Evolutionary conservation across 164 flowering plant species (phyloP).

Genomic region (Malania oleifera): DNA sequence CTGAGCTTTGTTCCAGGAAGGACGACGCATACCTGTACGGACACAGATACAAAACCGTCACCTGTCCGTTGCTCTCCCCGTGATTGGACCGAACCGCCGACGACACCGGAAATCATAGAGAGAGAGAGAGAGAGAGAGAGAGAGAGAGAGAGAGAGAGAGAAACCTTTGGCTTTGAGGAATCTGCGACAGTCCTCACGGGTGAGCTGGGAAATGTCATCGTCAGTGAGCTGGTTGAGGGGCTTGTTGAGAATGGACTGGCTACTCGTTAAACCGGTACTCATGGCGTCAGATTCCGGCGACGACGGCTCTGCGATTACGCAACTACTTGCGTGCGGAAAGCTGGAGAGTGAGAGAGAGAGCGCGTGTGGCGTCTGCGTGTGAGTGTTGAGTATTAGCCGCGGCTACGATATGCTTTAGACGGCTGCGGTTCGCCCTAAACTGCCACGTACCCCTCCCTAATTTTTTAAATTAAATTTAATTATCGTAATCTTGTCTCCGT

Average conservation of each 20-base stretch:
- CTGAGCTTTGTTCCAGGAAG: conserved; percentile 94
- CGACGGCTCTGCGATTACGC: no score
- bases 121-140: not conserved
- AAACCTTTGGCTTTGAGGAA: conserved; percentile 89
- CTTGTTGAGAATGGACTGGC: conserved; percentile 67
- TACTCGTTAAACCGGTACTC: conserved; percentile 33
- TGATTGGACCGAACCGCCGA: no score
- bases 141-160: not conserved
- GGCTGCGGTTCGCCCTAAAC: conserved; percentile 40
- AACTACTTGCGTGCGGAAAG: no score
- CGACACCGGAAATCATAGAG: conserved; percentile 9
- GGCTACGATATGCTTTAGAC: no score
- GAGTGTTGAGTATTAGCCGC: conserved; percentile 6
- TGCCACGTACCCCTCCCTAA: conserved; percentile 40
- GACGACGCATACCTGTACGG: conserved; percentile 72
- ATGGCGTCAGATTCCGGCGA: conserved; percentile 28
- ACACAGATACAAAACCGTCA: conserved; percentile 12
- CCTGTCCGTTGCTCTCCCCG: not conserved
- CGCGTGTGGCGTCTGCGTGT: no score
- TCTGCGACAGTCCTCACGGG: conserved; percentile 93
- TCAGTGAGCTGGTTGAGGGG: conserved; percentile 78
- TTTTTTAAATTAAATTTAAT: no score
- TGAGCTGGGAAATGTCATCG: conserved; percentile 94
- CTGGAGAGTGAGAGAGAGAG: conserved; percentile 1
- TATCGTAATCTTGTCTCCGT: no score